phyloP scores from a whole-genome alignment of 78 protist species.

The Corallochytrium limacisporum region DNA sequence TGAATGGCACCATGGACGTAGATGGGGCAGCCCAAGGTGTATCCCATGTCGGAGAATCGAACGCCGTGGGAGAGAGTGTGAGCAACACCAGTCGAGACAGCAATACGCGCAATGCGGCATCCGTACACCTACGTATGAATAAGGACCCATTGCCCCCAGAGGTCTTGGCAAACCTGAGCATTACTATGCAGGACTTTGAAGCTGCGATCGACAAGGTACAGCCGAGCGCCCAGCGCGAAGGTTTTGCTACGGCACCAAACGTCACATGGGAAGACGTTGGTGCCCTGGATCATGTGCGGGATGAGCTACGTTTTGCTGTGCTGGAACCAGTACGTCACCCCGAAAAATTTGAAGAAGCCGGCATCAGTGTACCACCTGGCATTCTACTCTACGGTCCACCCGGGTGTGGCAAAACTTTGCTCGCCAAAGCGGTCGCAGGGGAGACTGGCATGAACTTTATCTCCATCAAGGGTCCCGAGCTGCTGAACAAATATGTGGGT shows the following conservation, averaged over 20 bases:
- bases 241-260: slow-evolving; percentile 87
- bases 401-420: slow-evolving; percentile 97
- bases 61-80: neutral
- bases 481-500: slow-evolving; percentile 96
- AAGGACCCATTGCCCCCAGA: neutral
- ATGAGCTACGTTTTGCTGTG: slow-evolving; percentile 51
- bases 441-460: slow-evolving; percentile 86
- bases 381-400: slow-evolving; percentile 85
- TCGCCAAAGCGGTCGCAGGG: slow-evolving; percentile 90
- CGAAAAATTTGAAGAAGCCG: neutral
- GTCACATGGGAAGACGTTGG: slow-evolving; percentile 95
- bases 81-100: neutral
- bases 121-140: neutral
- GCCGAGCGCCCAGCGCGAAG: slow-evolving; percentile 86
- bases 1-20: neutral
- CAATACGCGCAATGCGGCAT: neutral
- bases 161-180: slow-evolving; percentile 14
- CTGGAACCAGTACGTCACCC: slow-evolving; percentile 37
- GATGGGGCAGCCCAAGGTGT: neutral
- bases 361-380: slow-evolving; percentile 6
- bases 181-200: slow-evolving; percentile 67
- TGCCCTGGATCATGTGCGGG: slow-evolving; percentile 65
- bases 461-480: slow-evolving; percentile 95
- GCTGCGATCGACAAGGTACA: slow-evolving; percentile 63
- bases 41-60: neutral